A percentile compares a stretch with the other conserved stretches of the same genome.
These are phyloP conservation scores for Aspergillus novofumigatus DNA, from an alignment of 2,329 filamentous ascomycete genomes.

Conservation along the genomic window DNA sequence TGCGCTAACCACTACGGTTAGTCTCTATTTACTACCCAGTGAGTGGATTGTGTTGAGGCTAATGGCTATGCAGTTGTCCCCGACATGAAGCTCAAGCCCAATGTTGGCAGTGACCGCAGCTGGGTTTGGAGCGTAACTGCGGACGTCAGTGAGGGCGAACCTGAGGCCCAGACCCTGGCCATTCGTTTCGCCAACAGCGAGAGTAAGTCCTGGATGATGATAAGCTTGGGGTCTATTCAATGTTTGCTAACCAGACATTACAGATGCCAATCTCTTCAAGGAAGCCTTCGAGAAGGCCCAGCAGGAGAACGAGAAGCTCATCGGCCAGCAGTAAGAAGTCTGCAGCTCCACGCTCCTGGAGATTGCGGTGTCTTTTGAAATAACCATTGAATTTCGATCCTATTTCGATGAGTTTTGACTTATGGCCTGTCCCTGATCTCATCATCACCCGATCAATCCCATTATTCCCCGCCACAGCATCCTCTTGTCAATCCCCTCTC, in stretches of 20 bases:
- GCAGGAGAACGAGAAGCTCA: slow-evolving; percentile 88
- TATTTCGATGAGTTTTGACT: not conserved
- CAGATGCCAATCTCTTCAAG: slow-evolving; percentile 96
- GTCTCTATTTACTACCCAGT: slow-evolving; percentile 29
- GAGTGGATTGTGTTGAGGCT: slow-evolving; percentile 13
- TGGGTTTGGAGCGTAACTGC: slow-evolving; percentile 99
- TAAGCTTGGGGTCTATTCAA: not conserved
- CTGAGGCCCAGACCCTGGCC: slow-evolving; percentile 90
- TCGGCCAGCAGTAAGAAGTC: slow-evolving; percentile 50
- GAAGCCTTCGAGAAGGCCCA: slow-evolving; percentile 96
- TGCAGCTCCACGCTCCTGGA: not conserved
- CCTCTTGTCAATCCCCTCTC: not conserved
- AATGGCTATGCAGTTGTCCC: slow-evolving; percentile 66
- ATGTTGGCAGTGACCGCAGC: slow-evolving; percentile 94
- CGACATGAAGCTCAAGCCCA: slow-evolving; percentile 98
- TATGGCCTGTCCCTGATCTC: not conserved
- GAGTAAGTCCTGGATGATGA: slow-evolving; percentile 57
- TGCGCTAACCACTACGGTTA: slow-evolving; percentile 99
- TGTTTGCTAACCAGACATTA: slow-evolving; percentile 13
- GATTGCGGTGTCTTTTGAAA: not conserved
- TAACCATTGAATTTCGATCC: not conserved
- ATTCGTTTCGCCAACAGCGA: slow-evolving; percentile 98
- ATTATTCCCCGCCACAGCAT: slow-evolving; percentile 6
- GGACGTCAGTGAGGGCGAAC: slow-evolving; percentile 96
- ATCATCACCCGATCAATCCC: slow-evolving; percentile 3